Base-by-base conservation (phyloP, 306 rosid genomes). In the Cotoneaster glaucophyllus region DNA sequence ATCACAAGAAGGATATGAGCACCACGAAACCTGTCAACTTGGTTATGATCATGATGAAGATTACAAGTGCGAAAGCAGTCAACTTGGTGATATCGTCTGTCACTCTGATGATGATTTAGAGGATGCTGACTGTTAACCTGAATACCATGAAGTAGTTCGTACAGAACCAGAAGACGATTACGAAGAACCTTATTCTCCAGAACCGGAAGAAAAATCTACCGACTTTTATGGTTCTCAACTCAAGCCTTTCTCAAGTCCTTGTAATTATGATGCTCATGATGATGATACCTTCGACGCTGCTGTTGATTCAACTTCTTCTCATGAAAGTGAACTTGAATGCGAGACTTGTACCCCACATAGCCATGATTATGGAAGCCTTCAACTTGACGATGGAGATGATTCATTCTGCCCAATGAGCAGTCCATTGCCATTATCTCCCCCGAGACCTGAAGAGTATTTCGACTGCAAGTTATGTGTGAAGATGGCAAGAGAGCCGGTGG, bases 401-500 rank as follows among this genome's bases (percentile, higher is more conserved):
- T 22, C 62, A n/a, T 56, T 56, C 62, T 10, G 34, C 34, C 31
- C 65, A 4, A 8, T 11, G 37, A 17, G 28, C 17, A 31, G 62
- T 17, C 68, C 43, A 8, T 43, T 29, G 17, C 54, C 44, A 19
- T 31, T 34, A 14, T 64, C 69, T 19, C 69, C 69, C 10, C 50
- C 29, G 8, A n/a, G 28, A 25, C 22, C 19, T 5, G 70, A 50
- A 11, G 7, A 45, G 5, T 8, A 19, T 66, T 70, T 52, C 15
- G 64, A 70, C 74, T 70, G 74, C 48, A 70, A 31, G 39, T 4
- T 54, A 15, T 70, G 74, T 52, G 32, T 11, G 45, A 31, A 70
- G 63, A 70, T 53, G 74, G 74, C 74, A 31, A 70, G 45, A 21
- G 34, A 70, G 19, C 64, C 74, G 11, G 64, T 53, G n/a, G 74